phyloP scores from a whole-genome alignment of 306 rosid species.

The Senna tora region DNA sequence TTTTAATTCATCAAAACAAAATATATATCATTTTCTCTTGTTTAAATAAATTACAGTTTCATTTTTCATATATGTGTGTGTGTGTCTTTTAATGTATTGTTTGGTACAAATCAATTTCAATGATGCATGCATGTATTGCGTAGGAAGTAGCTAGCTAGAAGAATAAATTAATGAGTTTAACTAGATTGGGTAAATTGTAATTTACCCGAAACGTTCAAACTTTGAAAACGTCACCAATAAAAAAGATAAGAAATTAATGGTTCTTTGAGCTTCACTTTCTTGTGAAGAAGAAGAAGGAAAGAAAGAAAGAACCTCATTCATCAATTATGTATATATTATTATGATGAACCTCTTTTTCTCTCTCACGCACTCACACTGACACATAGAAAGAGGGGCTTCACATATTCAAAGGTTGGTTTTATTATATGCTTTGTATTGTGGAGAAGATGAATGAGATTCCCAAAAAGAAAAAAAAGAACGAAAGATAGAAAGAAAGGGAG shows the following conservation, averaged over 20 bases:
- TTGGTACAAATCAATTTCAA: too few species aligned
- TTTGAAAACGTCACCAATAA: constrained; percentile 22
- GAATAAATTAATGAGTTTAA: too few species aligned
- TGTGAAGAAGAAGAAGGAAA: constrained; percentile 37
- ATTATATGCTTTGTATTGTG: constrained; percentile 61
- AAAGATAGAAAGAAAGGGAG: constrained; percentile 19
- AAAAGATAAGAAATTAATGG: constrained; percentile 31
- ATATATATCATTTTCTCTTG: too few species aligned
- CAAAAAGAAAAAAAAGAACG: constrained; percentile 38
- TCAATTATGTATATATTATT: too few species aligned
- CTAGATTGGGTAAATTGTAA: neutral
- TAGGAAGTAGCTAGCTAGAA: too few species aligned
- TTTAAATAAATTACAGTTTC: neutral
- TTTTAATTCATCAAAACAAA: neutral
- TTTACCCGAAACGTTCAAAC: neutral
- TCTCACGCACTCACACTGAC: constrained; percentile 35
- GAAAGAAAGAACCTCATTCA: constrained; percentile 39
- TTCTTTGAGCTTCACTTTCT: constrained; percentile 40
- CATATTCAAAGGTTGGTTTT: constrained; percentile 75
- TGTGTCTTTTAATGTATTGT: too few species aligned
- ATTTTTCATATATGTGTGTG: too few species aligned
- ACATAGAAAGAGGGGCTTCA: constrained; percentile 54
- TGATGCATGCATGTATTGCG: too few species aligned
- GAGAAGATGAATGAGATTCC: constrained; percentile 84
- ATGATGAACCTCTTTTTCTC: constrained; percentile 33